Conservation (phyloP, 2,329 filamentous ascomycete species). For the Fusarium setosum region DNA sequence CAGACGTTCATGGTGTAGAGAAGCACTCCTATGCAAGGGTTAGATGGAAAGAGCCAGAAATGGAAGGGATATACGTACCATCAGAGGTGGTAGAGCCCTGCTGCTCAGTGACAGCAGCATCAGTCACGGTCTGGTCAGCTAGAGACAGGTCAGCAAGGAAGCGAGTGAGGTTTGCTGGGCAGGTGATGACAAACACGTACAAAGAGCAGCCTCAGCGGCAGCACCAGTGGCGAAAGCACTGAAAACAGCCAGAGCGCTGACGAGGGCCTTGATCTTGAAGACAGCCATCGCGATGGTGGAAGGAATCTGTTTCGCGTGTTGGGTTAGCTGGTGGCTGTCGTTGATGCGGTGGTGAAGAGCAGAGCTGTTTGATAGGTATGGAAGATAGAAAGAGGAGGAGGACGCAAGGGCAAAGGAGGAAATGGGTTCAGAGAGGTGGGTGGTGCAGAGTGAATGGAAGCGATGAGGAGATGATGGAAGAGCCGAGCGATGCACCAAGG, state of each 20-base stretch:
- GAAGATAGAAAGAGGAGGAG: background rate
- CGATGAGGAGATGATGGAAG: no score
- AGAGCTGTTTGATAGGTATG: no score
- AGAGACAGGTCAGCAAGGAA: conserved; percentile 4
- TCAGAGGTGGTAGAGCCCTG: conserved; percentile 47
- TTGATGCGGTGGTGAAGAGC: background rate
- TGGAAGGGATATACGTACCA: conserved; percentile 39
- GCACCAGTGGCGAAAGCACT: conserved; percentile 33
- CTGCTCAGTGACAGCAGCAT: conserved; percentile 45
- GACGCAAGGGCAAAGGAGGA: background rate
- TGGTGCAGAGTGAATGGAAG: background rate
- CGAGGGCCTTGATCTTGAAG: conserved; percentile 43
- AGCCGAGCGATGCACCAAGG: no score
- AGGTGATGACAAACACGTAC: conserved; percentile 26
- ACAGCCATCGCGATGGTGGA: conserved; percentile 41
- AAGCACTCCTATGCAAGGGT: conserved; percentile 41
- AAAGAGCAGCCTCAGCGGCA: conserved; percentile 28
- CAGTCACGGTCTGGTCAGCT: conserved; percentile 46
- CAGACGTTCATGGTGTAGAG: conserved; percentile 52
- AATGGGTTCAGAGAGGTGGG: background rate
- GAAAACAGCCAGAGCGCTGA: conserved; percentile 36
- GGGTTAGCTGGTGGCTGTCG: conserved; percentile 8
- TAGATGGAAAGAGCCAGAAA: background rate
- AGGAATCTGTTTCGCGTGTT: conserved; percentile 9
- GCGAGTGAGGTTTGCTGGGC: background rate